Evolutionary conservation across 2,329 filamentous ascomycete genomes (phyloP).

Genomic region (Aspergillus quadrilineatus): DNA sequence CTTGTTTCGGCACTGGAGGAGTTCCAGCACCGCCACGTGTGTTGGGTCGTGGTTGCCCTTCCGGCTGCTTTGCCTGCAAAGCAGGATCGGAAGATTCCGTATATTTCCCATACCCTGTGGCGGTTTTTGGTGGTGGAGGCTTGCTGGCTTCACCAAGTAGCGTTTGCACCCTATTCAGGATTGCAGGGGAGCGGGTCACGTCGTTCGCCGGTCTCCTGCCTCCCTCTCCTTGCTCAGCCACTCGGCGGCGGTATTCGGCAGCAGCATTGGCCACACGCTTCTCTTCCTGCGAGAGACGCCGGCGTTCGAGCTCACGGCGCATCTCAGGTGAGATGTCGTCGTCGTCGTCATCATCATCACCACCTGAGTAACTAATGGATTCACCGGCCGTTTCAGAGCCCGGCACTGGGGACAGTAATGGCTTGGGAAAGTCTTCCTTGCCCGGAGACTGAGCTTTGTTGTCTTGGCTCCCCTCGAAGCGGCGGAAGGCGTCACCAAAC

Average conservation of each 20-base stretch:
- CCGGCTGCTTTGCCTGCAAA: conserved; percentile 42
- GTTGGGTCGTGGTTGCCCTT: conserved; percentile 23
- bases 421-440: conserved; percentile 44
- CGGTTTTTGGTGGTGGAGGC: conserved; percentile 64
- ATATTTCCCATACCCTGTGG: conserved; percentile 86
- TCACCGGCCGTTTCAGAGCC: conserved; percentile 75
- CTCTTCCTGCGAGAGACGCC: conserved; percentile 81
- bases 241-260: conserved; percentile 77
- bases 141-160: conserved; percentile 74
- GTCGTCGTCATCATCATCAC: conserved; percentile 30
- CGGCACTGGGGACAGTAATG: conserved; percentile 55
- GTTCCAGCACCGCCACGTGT: conserved; percentile 23
- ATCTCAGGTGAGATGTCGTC: conserved; percentile 77
- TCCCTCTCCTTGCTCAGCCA: conserved; percentile 62
- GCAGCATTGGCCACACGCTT: conserved; percentile 83
- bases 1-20: conserved; percentile 17
- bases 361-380: conserved; percentile 66
- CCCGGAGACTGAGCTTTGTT: conserved; percentile 38
- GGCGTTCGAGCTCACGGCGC: conserved; percentile 82
- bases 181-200: conserved; percentile 71
- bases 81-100: conserved; percentile 54
- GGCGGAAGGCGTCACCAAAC: conserved; percentile 91
- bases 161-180: conserved; percentile 86
- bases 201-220: conserved; percentile 48
- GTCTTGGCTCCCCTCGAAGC: conserved; percentile 66